Percentiles rank a stretch among this genome's conserved stretches.
These are phyloP conservation scores for Monilinia polystroma DNA, from an alignment of 2,329 filamentous ascomycete genomes.

Conservation along the genomic window DNA sequence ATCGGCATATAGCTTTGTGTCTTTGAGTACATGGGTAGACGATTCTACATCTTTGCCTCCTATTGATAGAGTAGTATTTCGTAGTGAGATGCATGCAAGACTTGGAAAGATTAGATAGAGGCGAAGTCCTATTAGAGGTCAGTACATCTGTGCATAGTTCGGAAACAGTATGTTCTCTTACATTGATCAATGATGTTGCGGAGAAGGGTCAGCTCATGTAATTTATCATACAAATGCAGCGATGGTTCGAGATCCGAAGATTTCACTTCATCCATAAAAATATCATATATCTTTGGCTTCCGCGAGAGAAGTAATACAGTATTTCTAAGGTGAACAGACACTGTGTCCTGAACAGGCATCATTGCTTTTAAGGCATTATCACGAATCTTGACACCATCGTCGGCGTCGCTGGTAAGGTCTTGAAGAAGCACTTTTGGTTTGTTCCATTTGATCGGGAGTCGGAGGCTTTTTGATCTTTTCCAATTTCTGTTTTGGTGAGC, in stretches of 20 bases:
- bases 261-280: not conserved
- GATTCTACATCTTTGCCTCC: conserved; percentile 26
- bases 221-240: not conserved
- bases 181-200: conserved; percentile 4
- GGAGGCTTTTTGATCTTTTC: no score
- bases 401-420: not conserved
- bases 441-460: not conserved
- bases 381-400: not conserved
- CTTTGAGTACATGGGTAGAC: conserved; percentile 25
- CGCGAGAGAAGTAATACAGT: conserved; percentile 13
- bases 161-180: not conserved
- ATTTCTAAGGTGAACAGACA: conserved; percentile 10
- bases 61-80: conserved; percentile 24
- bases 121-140: conserved; percentile 25
- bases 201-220: not conserved
- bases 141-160: not conserved
- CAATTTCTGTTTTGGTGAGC: no score
- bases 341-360: conserved; percentile 7
- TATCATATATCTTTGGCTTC: not conserved
- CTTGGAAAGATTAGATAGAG: conserved; percentile 30
- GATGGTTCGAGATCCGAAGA: not conserved
- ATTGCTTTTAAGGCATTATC: conserved; percentile 2
- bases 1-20: conserved; percentile 10
- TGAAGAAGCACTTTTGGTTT: not conserved
- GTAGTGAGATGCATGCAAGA: conserved; percentile 22